phyloP scores from a whole-genome alignment of 495 filamentous ascomycete genomes.

The Penicillium nucicola region DNA sequence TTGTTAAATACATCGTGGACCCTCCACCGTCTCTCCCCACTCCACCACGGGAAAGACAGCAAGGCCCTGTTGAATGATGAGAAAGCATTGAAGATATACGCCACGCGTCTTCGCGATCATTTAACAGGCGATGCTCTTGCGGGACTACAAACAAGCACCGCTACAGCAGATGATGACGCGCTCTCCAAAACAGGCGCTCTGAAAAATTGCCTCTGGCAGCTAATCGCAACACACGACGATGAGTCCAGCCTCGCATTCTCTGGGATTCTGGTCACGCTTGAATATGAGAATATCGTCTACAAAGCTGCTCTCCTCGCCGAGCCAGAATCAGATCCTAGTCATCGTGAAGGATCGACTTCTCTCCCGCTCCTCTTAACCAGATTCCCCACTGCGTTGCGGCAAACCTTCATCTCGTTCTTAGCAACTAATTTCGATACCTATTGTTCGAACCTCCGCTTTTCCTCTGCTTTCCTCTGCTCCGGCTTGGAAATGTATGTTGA shows the following conservation, averaged over 20 bases:
- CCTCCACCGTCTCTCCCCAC: slow-evolving; percentile 53
- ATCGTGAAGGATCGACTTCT: slow-evolving; percentile 33
- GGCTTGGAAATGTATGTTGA: slow-evolving; percentile 30
- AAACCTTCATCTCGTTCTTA: slow-evolving; percentile 48
- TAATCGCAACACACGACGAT: slow-evolving; percentile 22
- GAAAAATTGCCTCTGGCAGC: slow-evolving; percentile 44
- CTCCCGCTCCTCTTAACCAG: slow-evolving; percentile 53
- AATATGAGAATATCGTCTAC: slow-evolving; percentile 51
- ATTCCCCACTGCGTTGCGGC: slow-evolving; percentile 49
- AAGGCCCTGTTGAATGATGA: slow-evolving; percentile 34
- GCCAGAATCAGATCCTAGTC: background rate
- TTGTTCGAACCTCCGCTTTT: slow-evolving; percentile 38
- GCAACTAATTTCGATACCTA: slow-evolving; percentile 51
- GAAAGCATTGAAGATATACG: slow-evolving; percentile 43
- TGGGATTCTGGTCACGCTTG: slow-evolving; percentile 44
- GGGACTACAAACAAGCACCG: slow-evolving; percentile 34
- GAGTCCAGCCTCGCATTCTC: slow-evolving; percentile 6
- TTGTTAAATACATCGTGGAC: slow-evolving; percentile 56
- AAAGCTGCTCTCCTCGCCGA: slow-evolving; percentile 42
- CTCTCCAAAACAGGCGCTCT: slow-evolving; percentile 47
- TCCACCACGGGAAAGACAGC: slow-evolving; percentile 45
- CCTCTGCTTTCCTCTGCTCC: slow-evolving; percentile 37
- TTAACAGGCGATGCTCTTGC: slow-evolving; percentile 50
- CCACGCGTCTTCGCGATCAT: slow-evolving; percentile 49
- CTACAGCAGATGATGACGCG: slow-evolving; percentile 31